Evolutionary conservation across 495 filamentous ascomycete genomes (phyloP), one percentile per base, ranked within the genome.

Genomic region (Rhypophila decipiens): DNA sequence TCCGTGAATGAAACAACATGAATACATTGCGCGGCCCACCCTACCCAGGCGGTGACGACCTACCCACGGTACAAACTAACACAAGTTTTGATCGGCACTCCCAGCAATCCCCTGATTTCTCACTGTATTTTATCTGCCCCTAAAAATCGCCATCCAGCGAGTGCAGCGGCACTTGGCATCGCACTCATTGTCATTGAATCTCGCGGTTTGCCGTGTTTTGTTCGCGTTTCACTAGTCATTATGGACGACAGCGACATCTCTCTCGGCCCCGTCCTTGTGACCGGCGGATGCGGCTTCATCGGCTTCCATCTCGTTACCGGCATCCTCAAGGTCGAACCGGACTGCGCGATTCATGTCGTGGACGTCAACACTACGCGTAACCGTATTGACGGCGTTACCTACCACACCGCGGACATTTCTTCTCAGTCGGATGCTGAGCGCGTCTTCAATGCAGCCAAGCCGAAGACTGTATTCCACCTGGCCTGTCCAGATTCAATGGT

Each of bases 201-300:
- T n/a, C n/a, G n/a, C n/a, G n/a, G n/a, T n/a, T n/a, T n/a, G n/a
- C n/a, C n/a, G n/a, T n/a, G n/a, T n/a, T n/a, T n/a, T n/a, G n/a
- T n/a, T n/a, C n/a, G n/a, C n/a, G n/a, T n/a, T n/a, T n/a, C n/a
- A n/a, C n/a, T n/a, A n/a, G n/a, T n/a, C n/a, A n/a, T n/a, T n/a
- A n/a, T n/a, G n/a, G n/a, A n/a, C n/a, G n/a, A 33, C 29, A 33
- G 7, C 29, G 13, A 44, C 1, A 33, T 36, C 15, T 39, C 31
- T 36, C 56, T 70, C 23, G 68, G 65, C 49, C 61, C 69, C 19
- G 71, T 78, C 11, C 53, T 80, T 19, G 65, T 80, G 13, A 66
- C 67, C 12, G 76, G 76, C 20, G 74, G 77, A 24, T 77, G 71
- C 45, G 76, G 77, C 38, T 79, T 79, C 53, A 59, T 78, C 1